A percentile compares a stretch with the other conserved stretches of the same genome.
Conservation (phyloP, 768 basidiomycete species). For the Kwoniella botswanensis region DNA sequence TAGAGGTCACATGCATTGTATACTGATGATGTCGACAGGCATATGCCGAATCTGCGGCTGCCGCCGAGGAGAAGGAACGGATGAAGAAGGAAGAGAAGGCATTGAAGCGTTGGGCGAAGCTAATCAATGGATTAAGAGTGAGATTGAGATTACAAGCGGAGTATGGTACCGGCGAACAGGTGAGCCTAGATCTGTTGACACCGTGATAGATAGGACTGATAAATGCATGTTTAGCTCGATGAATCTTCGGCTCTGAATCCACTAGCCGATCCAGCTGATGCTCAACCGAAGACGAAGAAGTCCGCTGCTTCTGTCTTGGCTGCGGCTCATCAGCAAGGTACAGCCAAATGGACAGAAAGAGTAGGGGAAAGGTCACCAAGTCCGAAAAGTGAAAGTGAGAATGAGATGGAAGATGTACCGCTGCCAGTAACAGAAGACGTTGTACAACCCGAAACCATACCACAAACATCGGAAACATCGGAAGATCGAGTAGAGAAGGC, state of each 20-base stretch:
- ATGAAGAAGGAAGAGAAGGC: constrained; percentile 77
- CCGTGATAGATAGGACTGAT: constrained; percentile 1
- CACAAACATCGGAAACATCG: too few relatives aligned
- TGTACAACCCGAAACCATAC: background rate
- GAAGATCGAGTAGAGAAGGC: background rate
- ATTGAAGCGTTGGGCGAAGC: constrained; percentile 83
- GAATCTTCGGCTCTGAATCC: constrained; percentile 39
- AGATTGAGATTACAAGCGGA: constrained; percentile 79
- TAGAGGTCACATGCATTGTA: background rate
- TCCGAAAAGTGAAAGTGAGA: constrained; percentile 16
- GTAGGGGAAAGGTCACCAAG: constrained; percentile 8
- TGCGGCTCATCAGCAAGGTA: constrained; percentile 18
- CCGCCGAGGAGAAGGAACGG: constrained; percentile 75
- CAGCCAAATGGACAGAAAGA: constrained; percentile 14
- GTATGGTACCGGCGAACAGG: constrained; percentile 62
- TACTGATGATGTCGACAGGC: constrained; percentile 64
- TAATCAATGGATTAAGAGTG: constrained; percentile 86
- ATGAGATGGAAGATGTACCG: constrained; percentile 5
- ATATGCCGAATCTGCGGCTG: constrained; percentile 78
- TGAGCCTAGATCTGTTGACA: constrained; percentile 8
- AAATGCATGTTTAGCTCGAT: constrained; percentile 23
- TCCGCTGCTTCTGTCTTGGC: constrained; percentile 25
- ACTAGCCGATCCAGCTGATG: constrained; percentile 29
- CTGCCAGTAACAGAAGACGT: background rate
- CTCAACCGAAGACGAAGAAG: constrained; percentile 1